Evolutionary conservation across 2,329 filamentous ascomycete species (phyloP).

Genomic region (Acrodontium crateriforme): DNA sequence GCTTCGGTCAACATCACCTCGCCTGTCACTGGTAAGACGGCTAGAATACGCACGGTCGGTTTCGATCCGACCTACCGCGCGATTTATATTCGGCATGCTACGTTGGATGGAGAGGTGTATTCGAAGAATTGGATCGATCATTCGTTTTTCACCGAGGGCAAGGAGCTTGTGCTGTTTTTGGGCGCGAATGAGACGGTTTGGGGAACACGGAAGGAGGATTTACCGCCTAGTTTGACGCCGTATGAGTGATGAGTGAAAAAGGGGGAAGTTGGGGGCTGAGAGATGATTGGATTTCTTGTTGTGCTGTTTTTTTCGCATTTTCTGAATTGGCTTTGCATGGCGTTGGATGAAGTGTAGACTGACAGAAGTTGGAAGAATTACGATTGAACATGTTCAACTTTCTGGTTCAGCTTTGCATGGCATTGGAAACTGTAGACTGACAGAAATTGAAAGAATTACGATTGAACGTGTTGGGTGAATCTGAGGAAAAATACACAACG

Average conservation of each 20-base stretch:
- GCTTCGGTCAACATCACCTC: constrained; percentile 41
- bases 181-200: constrained; percentile 33
- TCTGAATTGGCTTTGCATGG: no score
- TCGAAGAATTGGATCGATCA: constrained; percentile 51
- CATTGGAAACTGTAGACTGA: no score
- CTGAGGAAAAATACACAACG: no score
- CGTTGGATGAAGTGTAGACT: no score
- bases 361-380: no score
- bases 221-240: constrained; percentile 31
- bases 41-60: constrained; percentile 32
- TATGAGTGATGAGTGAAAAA: constrained; percentile 3
- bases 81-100: constrained; percentile 51
- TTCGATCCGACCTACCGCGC: constrained; percentile 27
- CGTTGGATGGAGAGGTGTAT: constrained; percentile 51
- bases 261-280: neutral
- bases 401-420: no score
- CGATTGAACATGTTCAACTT: no score
- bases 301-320: no score
- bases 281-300: no score
- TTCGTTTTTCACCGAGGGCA: constrained; percentile 51
- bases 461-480: no score
- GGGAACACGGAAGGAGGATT: constrained; percentile 34
- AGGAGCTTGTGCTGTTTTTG: constrained; percentile 44
- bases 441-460: no score
- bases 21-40: constrained; percentile 41